phyloP scores from a whole-genome alignment of 805 yeast species.

The Candida suzukii region DNA sequence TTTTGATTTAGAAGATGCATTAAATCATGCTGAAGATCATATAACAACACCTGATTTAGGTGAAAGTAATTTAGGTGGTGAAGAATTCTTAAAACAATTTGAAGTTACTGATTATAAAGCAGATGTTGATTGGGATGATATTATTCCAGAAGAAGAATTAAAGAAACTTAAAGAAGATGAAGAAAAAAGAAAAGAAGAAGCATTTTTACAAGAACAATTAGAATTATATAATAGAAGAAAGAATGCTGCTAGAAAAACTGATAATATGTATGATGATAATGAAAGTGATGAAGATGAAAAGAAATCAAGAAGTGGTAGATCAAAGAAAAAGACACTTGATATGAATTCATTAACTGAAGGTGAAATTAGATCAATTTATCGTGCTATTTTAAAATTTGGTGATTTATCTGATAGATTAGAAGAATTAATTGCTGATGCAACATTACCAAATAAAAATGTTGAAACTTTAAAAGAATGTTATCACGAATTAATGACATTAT shows the following conservation, averaged over 20 bases:
- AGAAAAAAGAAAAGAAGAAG: conserved; percentile 78
- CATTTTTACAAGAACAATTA: conserved; percentile 80
- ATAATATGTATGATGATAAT: conserved; percentile 31
- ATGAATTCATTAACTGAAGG: conserved; percentile 64
- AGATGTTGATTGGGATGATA: conserved; percentile 98
- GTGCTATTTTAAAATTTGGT: conserved; percentile 77
- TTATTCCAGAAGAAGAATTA: conserved; percentile 92
- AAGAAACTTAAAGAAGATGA: conserved; percentile 87
- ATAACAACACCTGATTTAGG: conserved; percentile 94
- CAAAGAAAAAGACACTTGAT: conserved; percentile 29
- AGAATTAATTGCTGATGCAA: conserved; percentile 82
- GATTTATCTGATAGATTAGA: conserved; percentile 74
- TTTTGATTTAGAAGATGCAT: conserved; percentile 89
- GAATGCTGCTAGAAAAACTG: conserved; percentile 59
- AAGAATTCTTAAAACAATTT: conserved; percentile 92
- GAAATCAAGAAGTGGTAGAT: conserved; percentile 21
- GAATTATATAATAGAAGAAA: conserved; percentile 80
- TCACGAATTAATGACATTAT: conserved; percentile 57
- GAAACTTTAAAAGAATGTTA: conserved; percentile 70
- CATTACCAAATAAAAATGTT: conserved; percentile 77
- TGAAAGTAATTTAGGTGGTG: conserved; percentile 97
- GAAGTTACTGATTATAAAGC: conserved; percentile 99
- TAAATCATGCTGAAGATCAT: conserved; percentile 96
- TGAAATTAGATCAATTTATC: conserved; percentile 80
- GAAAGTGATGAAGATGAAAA: conserved; percentile 32